Conservation (phyloP, 208 protist genomes). For the Trichomonas gallinae region DNA sequence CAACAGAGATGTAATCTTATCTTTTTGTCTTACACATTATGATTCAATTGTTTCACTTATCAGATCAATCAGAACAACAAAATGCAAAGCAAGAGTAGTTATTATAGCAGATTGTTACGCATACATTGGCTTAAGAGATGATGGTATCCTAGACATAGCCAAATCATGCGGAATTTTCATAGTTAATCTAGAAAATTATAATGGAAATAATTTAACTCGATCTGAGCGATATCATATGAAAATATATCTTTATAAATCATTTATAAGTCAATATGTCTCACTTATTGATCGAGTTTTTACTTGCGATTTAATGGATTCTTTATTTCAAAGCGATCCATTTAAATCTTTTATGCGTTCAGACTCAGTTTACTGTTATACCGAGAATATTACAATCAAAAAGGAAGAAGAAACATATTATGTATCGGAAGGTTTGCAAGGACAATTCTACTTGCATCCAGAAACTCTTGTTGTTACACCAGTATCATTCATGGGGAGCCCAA, state of each 20-base stretch:
- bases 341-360: background rate
- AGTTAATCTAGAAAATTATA: too few relatives aligned
- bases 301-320: background rate
- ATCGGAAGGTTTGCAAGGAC: background rate
- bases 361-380: background rate
- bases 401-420: background rate
- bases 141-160: too few relatives aligned
- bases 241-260: background rate
- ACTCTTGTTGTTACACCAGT: background rate
- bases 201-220: background rate
- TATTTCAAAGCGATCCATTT: slow-evolving; percentile 7
- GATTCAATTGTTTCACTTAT: background rate
- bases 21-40: background rate
- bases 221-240: background rate
- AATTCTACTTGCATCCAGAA: background rate
- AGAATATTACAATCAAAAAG: background rate
- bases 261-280: background rate
- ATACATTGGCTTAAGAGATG: background rate
- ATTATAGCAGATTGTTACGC: background rate
- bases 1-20: background rate
- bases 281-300: background rate
- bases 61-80: background rate
- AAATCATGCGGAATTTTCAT: background rate
- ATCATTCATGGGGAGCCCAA: background rate
- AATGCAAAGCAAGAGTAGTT: background rate